A percentile compares a stretch with the other conserved stretches of the same genome.
Conservation (phyloP, 2,329 filamentous ascomycete species). For the Fusarium nematophilum region DNA sequence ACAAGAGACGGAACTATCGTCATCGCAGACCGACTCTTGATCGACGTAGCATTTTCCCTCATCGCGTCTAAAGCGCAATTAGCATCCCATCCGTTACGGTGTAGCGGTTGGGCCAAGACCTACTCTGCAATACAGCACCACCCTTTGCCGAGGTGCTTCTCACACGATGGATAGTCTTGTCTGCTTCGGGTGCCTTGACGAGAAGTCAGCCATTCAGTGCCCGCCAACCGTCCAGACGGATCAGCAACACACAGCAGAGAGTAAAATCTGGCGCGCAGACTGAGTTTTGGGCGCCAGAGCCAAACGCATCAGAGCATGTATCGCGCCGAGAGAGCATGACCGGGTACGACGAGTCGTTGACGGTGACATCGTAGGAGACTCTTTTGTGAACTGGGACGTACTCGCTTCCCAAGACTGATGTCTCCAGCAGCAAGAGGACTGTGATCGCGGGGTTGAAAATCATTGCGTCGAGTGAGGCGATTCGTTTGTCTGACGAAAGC, state of each 20-base stretch:
- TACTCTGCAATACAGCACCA: slow-evolving; percentile 34
- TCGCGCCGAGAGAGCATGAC: slow-evolving; percentile 31
- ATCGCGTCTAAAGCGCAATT: slow-evolving; percentile 10
- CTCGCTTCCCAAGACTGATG: slow-evolving; percentile 1
- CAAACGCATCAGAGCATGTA: slow-evolving; percentile 29
- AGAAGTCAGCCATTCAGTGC: neutral
- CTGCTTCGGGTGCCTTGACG: slow-evolving; percentile 13
- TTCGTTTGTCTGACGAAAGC: no score
- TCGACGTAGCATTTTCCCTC: slow-evolving; percentile 28
- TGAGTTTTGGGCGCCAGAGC: slow-evolving; percentile 19
- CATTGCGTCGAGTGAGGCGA: neutral
- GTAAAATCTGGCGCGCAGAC: slow-evolving; percentile 27
- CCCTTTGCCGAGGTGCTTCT: slow-evolving; percentile 25
- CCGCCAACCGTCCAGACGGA: no score
- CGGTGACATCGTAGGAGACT: slow-evolving; percentile 10
- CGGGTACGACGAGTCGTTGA: slow-evolving; percentile 25
- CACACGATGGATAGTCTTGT: slow-evolving; percentile 24
- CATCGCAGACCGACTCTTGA: slow-evolving; percentile 22
- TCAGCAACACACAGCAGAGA: slow-evolving; percentile 24
- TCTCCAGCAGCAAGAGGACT: slow-evolving; percentile 6
- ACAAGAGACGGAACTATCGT: slow-evolving; percentile 22
- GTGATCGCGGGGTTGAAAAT: neutral
- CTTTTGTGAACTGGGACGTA: slow-evolving; percentile 23
- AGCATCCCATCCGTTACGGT: neutral
- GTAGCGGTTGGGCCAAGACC: neutral